Evolutionary conservation across 2,329 filamentous ascomycete species (phyloP).

Genomic region (Ophiosphaerella korrae): DNA sequence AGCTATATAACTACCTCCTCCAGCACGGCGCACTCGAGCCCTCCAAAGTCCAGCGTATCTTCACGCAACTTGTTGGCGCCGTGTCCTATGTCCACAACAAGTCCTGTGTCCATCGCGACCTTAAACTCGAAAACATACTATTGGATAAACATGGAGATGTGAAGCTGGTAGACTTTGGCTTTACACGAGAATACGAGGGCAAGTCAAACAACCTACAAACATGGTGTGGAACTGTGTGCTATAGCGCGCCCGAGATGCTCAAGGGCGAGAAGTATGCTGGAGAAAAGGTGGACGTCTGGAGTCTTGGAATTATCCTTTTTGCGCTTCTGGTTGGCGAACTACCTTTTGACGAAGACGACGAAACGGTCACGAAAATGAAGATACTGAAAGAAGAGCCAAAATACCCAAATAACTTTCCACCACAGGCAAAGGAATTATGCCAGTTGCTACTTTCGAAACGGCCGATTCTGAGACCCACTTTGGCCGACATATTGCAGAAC

Average conservation of each 20-base stretch:
- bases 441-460: constrained; percentile 86
- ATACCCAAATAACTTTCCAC: constrained; percentile 79
- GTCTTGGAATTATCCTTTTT: constrained; percentile 82
- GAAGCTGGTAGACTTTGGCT: constrained; percentile 97
- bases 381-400: constrained; percentile 86
- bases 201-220: constrained; percentile 94
- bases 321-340: constrained; percentile 82
- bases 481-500: constrained; percentile 85
- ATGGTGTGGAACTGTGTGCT: constrained; percentile 97
- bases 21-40: constrained; percentile 82
- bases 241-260: constrained; percentile 97
- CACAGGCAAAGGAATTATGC: constrained; percentile 77
- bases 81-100: constrained; percentile 95
- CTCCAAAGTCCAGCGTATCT: constrained; percentile 91
- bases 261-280: constrained; percentile 98
- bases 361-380: constrained; percentile 79
- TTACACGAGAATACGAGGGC: constrained; percentile 95
- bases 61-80: constrained; percentile 92
- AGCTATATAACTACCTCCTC: constrained; percentile 95
- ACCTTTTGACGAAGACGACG: constrained; percentile 95
- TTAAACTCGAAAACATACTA: constrained; percentile 96
- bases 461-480: constrained; percentile 77
- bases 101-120: constrained; percentile 92
- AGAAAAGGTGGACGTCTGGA: constrained; percentile 98
- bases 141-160: constrained; percentile 97